Evolutionary conservation across 140 eudicot species (phyloP).

Genomic region (Senecio squalidus): DNA sequence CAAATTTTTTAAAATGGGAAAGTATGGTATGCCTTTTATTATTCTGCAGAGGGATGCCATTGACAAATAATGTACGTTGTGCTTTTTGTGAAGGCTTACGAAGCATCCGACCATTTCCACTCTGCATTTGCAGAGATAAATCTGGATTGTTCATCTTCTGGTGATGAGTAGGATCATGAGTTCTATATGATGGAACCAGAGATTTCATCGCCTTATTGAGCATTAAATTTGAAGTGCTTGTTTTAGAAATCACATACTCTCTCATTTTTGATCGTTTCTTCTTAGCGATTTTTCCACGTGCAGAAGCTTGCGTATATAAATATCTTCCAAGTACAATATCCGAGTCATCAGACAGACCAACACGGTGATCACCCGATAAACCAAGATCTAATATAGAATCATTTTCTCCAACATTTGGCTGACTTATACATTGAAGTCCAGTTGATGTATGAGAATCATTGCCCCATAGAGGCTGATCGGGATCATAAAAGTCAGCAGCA

Average conservation of each 20-base stretch:
- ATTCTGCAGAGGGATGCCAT: conserved; percentile 63
- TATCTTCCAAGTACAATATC: conserved; percentile 42
- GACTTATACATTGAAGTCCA: conserved; percentile 32
- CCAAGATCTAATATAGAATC: conserved; percentile 40
- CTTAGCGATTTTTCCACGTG: conserved; percentile 52
- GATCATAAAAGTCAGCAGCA: conserved; percentile 79
- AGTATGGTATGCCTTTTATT: conserved; percentile 60
- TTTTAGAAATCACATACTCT: conserved; percentile 34
- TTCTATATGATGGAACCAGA: conserved; percentile 20
- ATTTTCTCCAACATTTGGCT: conserved; percentile 35
- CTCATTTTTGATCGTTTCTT: conserved; percentile 24
- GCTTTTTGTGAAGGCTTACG: conserved; percentile 73
- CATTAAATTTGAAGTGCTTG: conserved; percentile 29
- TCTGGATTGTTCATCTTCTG: conserved; percentile 35
- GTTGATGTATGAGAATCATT: conserved; percentile 62
- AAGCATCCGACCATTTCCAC: conserved; percentile 36
- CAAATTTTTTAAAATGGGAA: conserved; percentile 84
- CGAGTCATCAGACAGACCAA: conserved; percentile 29
- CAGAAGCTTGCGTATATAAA: conserved; percentile 31
- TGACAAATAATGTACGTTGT: conserved; percentile 70
- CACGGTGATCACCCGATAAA: conserved; percentile 35
- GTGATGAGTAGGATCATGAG: conserved; percentile 21
- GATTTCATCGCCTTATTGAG: conserved; percentile 23
- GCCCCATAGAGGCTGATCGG: conserved; percentile 93
- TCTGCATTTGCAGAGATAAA: conserved; percentile 32